Evolutionary conservation across 139 green algal genomes (phyloP), one percentile per base, ranked within the genome.

Genomic region (Micromonas pusilla): DNA sequence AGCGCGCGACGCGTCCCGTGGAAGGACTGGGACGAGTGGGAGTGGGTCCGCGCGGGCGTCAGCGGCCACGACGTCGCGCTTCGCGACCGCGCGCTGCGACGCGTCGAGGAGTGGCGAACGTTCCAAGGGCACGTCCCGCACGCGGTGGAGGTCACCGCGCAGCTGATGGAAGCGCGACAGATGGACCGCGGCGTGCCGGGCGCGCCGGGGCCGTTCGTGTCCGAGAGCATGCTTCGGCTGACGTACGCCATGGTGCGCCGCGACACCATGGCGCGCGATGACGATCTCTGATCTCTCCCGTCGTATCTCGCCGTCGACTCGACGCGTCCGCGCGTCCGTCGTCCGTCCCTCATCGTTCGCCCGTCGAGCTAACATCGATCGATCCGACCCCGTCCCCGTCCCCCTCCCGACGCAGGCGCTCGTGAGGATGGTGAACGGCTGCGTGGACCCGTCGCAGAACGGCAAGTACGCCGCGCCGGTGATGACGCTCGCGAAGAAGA

Each of bases 381-480:
- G 9, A 23, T 9, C 9, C 45, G 45, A 9, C 45, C 45, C 9
- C 45, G 9, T 57, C 45, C 45, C 45, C 16, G 9, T 57, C 45
- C 45, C 45, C 16, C 45, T 57, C 16, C 45, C 45, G 9, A 16
- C 45, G 45, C 45, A 57, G 45, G 9, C 9, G 9, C 45, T 57
- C 9, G 45, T 70, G 28, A 13, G 63, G 13, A 70, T 70, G 63
- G 63, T 70, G 13, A 70, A 70, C 30, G 28, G 30, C 28, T 9
- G 6, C 6, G 63, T 70, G 30, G 63, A 70, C 30, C 63, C 63
- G 28, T 31, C 13, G 13, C 63, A 70, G 30, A 70, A 70, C 28
- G 63, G 63, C 63, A 33, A 36, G 28, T 70, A 70, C 63, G 63
- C 63, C 63, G 63, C 63, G 9, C 30, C 63, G 30, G 63, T 70